Conservation (phyloP, 768 basidiomycete genomes). For the Rhizopogon sp. region DNA sequence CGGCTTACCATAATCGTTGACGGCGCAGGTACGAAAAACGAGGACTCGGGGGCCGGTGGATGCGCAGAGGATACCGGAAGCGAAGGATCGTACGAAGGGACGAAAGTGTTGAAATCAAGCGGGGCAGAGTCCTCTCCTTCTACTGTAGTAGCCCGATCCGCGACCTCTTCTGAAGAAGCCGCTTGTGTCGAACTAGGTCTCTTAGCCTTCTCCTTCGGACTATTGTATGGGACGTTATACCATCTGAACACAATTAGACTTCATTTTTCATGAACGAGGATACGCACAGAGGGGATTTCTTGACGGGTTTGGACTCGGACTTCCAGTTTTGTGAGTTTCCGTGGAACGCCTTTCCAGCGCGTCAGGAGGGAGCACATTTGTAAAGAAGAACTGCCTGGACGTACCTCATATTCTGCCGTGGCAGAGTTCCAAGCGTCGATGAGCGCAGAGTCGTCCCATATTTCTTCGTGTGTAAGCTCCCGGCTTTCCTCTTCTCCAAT, state of each 20-base stretch:
- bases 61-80: conserved; percentile 32
- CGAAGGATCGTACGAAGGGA: conserved; percentile 65
- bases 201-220: conserved; percentile 12
- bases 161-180: conserved; percentile 4
- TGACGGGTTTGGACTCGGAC: conserved; percentile 42
- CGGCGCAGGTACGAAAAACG: conserved; percentile 26
- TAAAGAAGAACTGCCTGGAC: conserved; percentile 5
- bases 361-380: neutral
- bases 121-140: conserved; percentile 52
- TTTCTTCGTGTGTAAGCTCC: conserved; percentile 64
- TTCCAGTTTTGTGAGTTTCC: conserved; percentile 72
- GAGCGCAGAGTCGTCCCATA: conserved; percentile 85
- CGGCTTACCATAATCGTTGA: conserved; percentile 42
- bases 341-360: conserved; percentile 45
- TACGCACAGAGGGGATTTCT: conserved; percentile 70
- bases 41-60: conserved; percentile 9
- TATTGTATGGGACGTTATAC: conserved; percentile 59
- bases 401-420: conserved; percentile 71
- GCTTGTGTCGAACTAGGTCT: conserved; percentile 11
- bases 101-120: conserved; percentile 64
- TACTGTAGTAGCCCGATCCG: neutral
- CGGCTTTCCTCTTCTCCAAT: conserved; percentile 49
- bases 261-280: neutral
- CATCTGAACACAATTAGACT: conserved; percentile 42
- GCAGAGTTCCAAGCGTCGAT: conserved; percentile 84